Percentiles rank a stretch among this genome's conserved stretches.
phyloP scores from a whole-genome alignment of 129 eudicot genomes.

The Lonicera japonica region DNA sequence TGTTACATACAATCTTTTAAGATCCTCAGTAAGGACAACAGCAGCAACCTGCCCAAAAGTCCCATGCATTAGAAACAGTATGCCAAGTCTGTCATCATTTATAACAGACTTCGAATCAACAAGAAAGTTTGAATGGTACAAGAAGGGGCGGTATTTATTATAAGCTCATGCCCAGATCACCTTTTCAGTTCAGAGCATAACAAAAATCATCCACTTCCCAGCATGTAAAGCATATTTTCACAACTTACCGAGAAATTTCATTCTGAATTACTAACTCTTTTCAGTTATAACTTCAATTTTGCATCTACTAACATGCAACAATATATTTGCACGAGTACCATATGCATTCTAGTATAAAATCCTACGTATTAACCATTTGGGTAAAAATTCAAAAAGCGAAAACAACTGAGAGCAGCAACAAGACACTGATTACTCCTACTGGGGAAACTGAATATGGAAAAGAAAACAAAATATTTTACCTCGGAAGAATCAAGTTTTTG shows the following conservation, averaged over 20 bases:
- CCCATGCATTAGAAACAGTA: slow-evolving; percentile 6
- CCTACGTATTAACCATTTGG: background rate
- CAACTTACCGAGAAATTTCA: background rate
- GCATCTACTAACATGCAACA: too few species aligned
- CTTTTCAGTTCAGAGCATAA: too few species aligned
- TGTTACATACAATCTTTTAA: slow-evolving; percentile 78
- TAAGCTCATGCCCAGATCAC: too few species aligned
- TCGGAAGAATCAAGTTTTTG: slow-evolving; percentile 85
- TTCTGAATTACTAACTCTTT: background rate
- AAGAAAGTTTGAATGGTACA: too few species aligned
- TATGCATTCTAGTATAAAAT: too few species aligned
- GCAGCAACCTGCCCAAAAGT: slow-evolving; percentile 71
- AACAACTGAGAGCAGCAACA: too few species aligned
- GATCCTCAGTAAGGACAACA: slow-evolving; percentile 85
- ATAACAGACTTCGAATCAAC: too few species aligned
- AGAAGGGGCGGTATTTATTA: too few species aligned
- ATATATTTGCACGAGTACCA: too few species aligned
- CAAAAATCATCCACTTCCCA: too few species aligned
- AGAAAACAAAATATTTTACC: slow-evolving; percentile 32
- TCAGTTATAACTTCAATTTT: background rate
- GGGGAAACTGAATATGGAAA: background rate
- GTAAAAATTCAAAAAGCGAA: background rate
- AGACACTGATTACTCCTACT: background rate
- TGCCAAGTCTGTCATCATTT: too few species aligned
- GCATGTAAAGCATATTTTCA: too few species aligned